Base-by-base conservation (phyloP, 345 rosid genomes). In the Combretum micranthum region DNA sequence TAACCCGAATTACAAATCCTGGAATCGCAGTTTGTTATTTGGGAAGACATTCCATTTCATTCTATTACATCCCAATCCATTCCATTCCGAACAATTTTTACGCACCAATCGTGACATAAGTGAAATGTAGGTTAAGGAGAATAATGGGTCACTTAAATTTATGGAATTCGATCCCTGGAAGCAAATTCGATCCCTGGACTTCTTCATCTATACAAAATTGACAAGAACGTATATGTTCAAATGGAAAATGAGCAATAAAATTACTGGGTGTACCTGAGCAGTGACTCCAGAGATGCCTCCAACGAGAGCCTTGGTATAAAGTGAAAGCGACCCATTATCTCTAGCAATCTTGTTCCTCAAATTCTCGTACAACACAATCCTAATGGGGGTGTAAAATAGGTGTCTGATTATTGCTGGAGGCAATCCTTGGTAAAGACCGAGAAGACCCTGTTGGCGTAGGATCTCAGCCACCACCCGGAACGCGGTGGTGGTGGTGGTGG, bases 231-330 rank as follows among this genome's bases (percentile, higher is more conserved):
- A 32, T 32, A 11, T 32, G 10, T 32, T 32, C 10, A 32, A 7
- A 32, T 32, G 39, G 9, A 4, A 32, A 59, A 8, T 22, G 26
- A 26, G 42, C 18, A 26, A 13, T 23, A 59, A 59, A 15, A 55
- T 23, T 39, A 42, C 52, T 17, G 13, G 39, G 39, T 43, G 47
- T 75, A 83, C 97, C 97, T 90, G 96, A 61, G 96, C 93, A 44
- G 81, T 68, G 51, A 75, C 90, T 62, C 97, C 97, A 44, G 97
- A 87, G 22, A 78, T 37, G 13, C 96, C 96, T 59, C 97, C 96
- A 17, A 76, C 25, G 48, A 87, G 64, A 45, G 97, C 93, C 64
- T 79, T 83, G 2, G 68, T 42, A 43, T 73, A 54, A 20, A 90
- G 80, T 64, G 93, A 74, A 80, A 81, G 71, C 55, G 81, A 72